phyloP scores from a whole-genome alignment of 164 flowering plant genomes.

The Chimonanthus salicifolius region DNA sequence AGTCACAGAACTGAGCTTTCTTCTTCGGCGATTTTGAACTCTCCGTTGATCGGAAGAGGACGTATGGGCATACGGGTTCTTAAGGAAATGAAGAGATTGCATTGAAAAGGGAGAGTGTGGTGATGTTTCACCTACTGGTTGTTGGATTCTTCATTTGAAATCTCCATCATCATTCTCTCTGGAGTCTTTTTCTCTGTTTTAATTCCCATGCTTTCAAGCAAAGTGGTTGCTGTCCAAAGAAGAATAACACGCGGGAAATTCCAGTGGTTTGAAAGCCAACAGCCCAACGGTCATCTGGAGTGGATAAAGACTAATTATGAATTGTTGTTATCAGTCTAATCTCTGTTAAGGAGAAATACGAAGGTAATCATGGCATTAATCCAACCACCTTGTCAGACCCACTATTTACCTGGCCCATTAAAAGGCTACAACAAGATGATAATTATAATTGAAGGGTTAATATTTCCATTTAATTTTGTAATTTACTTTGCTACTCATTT shows the following conservation, averaged over 20 bases:
- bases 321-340: background rate
- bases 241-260: slow-evolving; percentile 18
- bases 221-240: slow-evolving; percentile 18
- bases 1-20: background rate
- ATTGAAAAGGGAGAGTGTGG: slow-evolving; percentile 3
- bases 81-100: slow-evolving; percentile 14
- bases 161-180: slow-evolving; percentile 5
- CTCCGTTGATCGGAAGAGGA: background rate
- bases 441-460: too few relatives aligned
- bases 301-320: background rate
- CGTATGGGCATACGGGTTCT: slow-evolving; percentile 5
- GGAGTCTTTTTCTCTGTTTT: background rate
- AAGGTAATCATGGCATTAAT: background rate
- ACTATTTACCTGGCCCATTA: too few relatives aligned
- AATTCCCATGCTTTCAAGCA: slow-evolving; percentile 54
- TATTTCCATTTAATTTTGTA: too few relatives aligned
- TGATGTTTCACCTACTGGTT: slow-evolving; percentile 49
- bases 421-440: too few relatives aligned
- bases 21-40: background rate
- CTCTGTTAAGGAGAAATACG: background rate
- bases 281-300: slow-evolving; percentile 14
- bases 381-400: too few relatives aligned
- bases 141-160: slow-evolving; percentile 16
- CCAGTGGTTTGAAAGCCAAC: slow-evolving; percentile 13
- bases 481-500: too few relatives aligned